phyloP scores from a whole-genome alignment of 495 filamentous ascomycete species.

The Penicillium robsamsonii region DNA sequence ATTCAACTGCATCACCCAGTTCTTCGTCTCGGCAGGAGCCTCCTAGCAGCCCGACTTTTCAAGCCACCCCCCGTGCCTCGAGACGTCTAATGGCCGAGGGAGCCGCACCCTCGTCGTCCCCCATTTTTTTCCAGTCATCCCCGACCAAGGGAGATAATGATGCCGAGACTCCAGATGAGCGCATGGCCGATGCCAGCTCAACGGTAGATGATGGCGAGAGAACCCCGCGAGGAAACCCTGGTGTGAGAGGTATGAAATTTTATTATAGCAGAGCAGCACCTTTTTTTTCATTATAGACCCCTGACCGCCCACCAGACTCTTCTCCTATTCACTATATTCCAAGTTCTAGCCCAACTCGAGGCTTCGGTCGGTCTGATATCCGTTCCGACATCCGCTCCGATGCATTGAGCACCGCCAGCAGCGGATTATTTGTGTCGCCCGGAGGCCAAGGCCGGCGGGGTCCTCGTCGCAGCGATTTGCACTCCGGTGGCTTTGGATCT shows the following conservation, averaged over 20 bases:
- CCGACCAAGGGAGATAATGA: slow-evolving; percentile 56
- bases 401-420: slow-evolving; percentile 75
- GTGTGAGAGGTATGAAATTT: slow-evolving; percentile 62
- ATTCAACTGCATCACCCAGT: slow-evolving; percentile 42
- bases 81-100: slow-evolving; percentile 38
- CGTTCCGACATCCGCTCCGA: slow-evolving; percentile 57
- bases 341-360: slow-evolving; percentile 76
- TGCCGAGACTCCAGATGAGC: slow-evolving; percentile 53
- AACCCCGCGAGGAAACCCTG: slow-evolving; percentile 68
- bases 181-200: slow-evolving; percentile 59
- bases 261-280: background rate
- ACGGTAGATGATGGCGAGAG: slow-evolving; percentile 60
- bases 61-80: slow-evolving; percentile 48
- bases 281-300: background rate
- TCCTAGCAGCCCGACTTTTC: slow-evolving; percentile 40
- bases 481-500: slow-evolving; percentile 70
- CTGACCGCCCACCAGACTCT: slow-evolving; percentile 57
- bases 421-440: slow-evolving; percentile 78
- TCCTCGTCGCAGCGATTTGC: slow-evolving; percentile 75
- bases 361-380: slow-evolving; percentile 35
- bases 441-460: slow-evolving; percentile 47
- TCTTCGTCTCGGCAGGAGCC: slow-evolving; percentile 43
- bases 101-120: slow-evolving; percentile 64
- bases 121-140: slow-evolving; percentile 80
- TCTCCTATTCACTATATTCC: slow-evolving; percentile 87